Evolutionary conservation across 164 flowering plant genomes (phyloP).

Genomic region (Tetracentron sinense): DNA sequence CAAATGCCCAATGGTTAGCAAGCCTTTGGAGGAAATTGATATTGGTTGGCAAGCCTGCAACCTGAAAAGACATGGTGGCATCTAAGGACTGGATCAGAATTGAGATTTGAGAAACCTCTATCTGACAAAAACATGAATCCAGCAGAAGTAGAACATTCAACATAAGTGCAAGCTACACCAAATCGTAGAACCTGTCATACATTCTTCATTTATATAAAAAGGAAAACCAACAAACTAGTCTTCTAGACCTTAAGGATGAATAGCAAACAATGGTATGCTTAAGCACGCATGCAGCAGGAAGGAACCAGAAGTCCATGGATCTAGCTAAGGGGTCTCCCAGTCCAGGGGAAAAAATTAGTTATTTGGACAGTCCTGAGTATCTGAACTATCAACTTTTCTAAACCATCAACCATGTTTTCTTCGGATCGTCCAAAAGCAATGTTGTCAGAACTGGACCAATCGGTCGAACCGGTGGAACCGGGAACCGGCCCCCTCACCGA

Average conservation of each 20-base stretch:
- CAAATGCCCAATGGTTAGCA: constrained; percentile 82
- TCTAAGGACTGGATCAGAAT: background rate
- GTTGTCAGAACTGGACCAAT: no score
- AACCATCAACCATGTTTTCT: no score
- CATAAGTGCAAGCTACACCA: background rate
- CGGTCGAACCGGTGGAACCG: no score
- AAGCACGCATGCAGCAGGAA: background rate
- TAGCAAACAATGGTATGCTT: background rate
- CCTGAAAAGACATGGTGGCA: constrained; percentile 41
- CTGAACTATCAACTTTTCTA: background rate
- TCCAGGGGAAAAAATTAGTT: no score
- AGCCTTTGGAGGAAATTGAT: constrained; percentile 71
- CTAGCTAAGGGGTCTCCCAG: background rate
- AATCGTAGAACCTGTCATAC: background rate
- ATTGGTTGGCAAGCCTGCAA: constrained; percentile 95
- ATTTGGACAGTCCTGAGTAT: background rate
- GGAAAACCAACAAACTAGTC: no score
- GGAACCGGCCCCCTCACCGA: no score
- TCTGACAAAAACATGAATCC: background rate
- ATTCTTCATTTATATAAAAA: background rate
- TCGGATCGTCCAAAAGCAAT: no score
- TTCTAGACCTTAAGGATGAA: background rate
- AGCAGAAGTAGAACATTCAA: background rate
- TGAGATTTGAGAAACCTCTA: constrained; percentile 1
- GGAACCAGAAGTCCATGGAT: background rate